Evolutionary conservation across 306 rosid genomes (phyloP).

Genomic region (Vigna reflexopilosa): DNA sequence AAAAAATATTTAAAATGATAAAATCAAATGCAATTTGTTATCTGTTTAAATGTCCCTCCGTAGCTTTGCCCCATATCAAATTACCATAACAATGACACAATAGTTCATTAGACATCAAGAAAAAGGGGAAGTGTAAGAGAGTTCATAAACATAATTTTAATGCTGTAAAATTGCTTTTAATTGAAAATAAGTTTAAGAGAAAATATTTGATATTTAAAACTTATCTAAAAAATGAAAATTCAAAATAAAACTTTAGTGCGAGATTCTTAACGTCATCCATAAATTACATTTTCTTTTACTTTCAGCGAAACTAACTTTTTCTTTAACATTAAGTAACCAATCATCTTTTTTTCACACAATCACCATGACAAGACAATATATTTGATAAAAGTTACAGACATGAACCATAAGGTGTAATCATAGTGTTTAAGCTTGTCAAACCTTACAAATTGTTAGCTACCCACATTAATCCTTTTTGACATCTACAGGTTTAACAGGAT

Average conservation of each 20-base stretch:
- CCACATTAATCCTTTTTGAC: constrained; percentile 64
- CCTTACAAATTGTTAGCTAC: constrained; percentile 9
- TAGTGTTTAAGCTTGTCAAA: constrained; percentile 14
- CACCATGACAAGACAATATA: not conserved
- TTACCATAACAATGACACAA: not conserved
- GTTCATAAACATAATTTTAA: not conserved
- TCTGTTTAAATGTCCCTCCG: not conserved
- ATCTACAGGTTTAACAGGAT: constrained; percentile 47
- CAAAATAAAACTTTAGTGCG: not conserved
- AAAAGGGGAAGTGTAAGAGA: not conserved
- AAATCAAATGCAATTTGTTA: not conserved
- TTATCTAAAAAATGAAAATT: not conserved
- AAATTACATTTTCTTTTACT: not conserved
- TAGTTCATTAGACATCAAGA: not conserved
- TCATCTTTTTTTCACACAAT: not conserved
- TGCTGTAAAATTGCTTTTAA: not conserved
- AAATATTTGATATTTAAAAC: not conserved
- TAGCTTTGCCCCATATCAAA: not conserved
- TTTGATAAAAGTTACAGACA: constrained; percentile 21
- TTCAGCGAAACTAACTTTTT: too few species aligned
- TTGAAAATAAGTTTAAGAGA: not conserved
- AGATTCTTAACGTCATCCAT: not conserved
- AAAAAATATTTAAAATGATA: not conserved
- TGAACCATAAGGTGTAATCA: not conserved
- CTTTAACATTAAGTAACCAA: not conserved